phyloP scores from a whole-genome alignment of 2,329 filamentous ascomycete genomes.

The Fusarium domesticum region DNA sequence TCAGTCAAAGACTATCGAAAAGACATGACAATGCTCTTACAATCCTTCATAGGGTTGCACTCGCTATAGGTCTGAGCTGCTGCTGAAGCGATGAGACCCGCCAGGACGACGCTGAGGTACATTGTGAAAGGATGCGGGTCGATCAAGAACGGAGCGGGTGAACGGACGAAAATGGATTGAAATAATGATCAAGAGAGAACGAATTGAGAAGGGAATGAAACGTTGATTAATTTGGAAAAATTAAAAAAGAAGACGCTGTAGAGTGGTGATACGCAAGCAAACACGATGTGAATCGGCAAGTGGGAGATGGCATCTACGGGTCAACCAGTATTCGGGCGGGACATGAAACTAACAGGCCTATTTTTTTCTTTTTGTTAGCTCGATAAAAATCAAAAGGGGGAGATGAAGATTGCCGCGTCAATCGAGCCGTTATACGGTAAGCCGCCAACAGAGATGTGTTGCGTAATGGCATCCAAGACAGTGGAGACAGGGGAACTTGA shows the following conservation, averaged over 20 bases:
- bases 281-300: background rate
- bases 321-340: background rate
- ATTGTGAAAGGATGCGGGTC: slow-evolving; percentile 2
- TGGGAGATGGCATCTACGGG: background rate
- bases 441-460: background rate
- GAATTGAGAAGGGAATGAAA: background rate
- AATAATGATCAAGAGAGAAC: background rate
- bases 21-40: slow-evolving; percentile 7
- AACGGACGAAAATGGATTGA: too few species aligned
- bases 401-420: background rate
- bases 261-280: background rate
- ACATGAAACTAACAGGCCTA: background rate
- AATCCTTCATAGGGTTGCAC: slow-evolving; percentile 21
- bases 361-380: background rate
- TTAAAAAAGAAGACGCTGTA: too few species aligned
- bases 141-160: background rate
- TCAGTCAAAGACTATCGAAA: background rate
- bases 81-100: slow-evolving; percentile 13
- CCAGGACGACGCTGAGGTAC: slow-evolving; percentile 7
- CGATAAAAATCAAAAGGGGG: background rate
- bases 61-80: slow-evolving; percentile 16
- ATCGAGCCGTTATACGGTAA: too few species aligned
- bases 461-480: background rate
- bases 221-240: background rate
- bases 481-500: background rate